These are phyloP conservation scores for Dipteronia sinensis DNA, from an alignment of 345 rosid species.

Conservation along the genomic window DNA sequence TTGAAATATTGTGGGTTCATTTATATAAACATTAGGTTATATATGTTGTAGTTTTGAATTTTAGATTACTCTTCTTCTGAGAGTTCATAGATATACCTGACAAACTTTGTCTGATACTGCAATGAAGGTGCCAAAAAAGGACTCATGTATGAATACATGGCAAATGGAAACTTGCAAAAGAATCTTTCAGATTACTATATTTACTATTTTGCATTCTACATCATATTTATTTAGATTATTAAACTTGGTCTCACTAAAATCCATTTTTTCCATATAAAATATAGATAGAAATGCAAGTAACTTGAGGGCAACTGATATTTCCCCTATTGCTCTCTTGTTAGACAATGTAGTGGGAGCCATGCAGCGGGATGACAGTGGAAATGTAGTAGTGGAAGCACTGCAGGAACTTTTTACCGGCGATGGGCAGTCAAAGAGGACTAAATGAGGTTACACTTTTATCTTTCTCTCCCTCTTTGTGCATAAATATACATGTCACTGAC, in stretches of 20 bases:
- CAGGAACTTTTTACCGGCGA: conserved; percentile 92
- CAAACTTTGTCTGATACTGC: conserved; percentile 19
- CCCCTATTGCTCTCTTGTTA: conserved; percentile 94
- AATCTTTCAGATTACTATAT: conserved; percentile 38
- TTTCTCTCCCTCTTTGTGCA: neutral
- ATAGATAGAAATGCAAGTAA: neutral
- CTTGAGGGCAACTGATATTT: conserved; percentile 93
- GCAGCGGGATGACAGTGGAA: conserved; percentile 53
- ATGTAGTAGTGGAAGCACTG: conserved; percentile 68
- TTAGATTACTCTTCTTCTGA: conserved; percentile 50
- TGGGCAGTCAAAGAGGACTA: conserved; percentile 65
- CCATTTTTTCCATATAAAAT: neutral
- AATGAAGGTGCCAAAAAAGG: conserved; percentile 34
- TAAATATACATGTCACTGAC: neutral
- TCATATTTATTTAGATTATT: neutral
- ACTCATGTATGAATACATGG: conserved; percentile 61
- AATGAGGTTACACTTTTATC: conserved; percentile 65
- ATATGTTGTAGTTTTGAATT: neutral
- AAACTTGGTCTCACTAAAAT: neutral
- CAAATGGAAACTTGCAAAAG: conserved; percentile 43
- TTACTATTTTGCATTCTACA: neutral
- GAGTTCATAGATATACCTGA: conserved; percentile 45
- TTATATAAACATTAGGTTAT: neutral
- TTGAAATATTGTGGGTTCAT: neutral
- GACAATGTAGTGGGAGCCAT: conserved; percentile 77